These are phyloP conservation scores for Pichia sp. DNA, from an alignment of 1,139 yeast species.

Conservation along the genomic window DNA sequence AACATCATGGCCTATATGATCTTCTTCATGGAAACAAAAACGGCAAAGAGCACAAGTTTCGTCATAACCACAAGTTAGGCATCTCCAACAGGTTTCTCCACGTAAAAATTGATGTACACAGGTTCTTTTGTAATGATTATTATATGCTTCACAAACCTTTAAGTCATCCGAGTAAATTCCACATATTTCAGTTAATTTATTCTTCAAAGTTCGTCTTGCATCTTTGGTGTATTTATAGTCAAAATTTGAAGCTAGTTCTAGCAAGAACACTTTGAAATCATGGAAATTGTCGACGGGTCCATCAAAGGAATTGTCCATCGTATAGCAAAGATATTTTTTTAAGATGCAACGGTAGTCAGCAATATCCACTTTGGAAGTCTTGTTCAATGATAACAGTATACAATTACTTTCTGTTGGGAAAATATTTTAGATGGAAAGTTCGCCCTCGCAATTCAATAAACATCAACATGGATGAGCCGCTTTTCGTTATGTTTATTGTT, in stretches of 20 bases:
- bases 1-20: constrained; percentile 73
- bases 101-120: constrained; percentile 71
- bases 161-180: constrained; percentile 20
- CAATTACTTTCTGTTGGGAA: neutral
- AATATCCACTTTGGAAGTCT: too few species aligned
- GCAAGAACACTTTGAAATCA: constrained; percentile 12
- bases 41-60: constrained; percentile 85
- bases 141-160: constrained; percentile 25
- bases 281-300: neutral
- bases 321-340: neutral
- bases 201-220: constrained; percentile 39
- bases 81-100: constrained; percentile 86
- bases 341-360: too few species aligned
- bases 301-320: neutral
- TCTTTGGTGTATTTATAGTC: constrained; percentile 34
- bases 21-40: constrained; percentile 63
- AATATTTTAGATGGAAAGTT: neutral
- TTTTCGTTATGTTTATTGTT: neutral
- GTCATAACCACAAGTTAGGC: constrained; percentile 77
- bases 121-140: constrained; percentile 61
- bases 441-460: neutral
- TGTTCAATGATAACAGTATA: too few species aligned
- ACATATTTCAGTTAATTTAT: constrained; percentile 37
- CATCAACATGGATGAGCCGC: neutral
- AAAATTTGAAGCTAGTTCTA: constrained; percentile 22